Evolutionary conservation across 2,329 filamentous ascomycete genomes (phyloP).

Genomic region (Trichoderma gracile): DNA sequence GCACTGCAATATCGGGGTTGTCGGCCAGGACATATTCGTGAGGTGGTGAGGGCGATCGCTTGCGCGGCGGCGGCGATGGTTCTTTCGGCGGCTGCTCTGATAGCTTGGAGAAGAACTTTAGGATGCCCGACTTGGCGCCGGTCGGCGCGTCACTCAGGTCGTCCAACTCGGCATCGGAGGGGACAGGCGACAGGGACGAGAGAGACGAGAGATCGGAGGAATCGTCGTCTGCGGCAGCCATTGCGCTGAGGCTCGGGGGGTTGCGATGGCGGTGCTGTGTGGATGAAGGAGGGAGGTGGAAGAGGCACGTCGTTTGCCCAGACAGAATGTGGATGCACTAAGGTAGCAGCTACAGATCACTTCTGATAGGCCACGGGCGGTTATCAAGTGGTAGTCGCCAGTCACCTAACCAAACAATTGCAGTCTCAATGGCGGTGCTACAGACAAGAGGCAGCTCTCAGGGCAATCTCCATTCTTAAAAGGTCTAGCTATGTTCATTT

Average conservation of each 20-base stretch:
- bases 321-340: slow-evolving; percentile 39
- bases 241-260: slow-evolving; percentile 39
- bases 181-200: slow-evolving; percentile 50
- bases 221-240: slow-evolving; percentile 59
- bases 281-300: slow-evolving; percentile 34
- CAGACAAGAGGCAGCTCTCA: slow-evolving; percentile 2
- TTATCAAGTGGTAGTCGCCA: slow-evolving; percentile 29
- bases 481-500: slow-evolving; percentile 10
- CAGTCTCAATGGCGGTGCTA: not conserved
- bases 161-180: slow-evolving; percentile 52
- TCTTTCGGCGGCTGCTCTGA: slow-evolving; percentile 56
- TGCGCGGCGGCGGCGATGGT: slow-evolving; percentile 66
- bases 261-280: slow-evolving; percentile 29
- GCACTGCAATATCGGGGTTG: slow-evolving; percentile 87
- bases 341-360: slow-evolving; percentile 30
- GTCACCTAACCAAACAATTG: slow-evolving; percentile 27
- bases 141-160: slow-evolving; percentile 42
- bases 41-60: slow-evolving; percentile 82
- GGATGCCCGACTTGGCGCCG: slow-evolving; percentile 60
- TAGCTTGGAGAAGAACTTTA: slow-evolving; percentile 67
- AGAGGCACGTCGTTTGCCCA: slow-evolving; percentile 36
- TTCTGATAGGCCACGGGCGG: slow-evolving; percentile 37
- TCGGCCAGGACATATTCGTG: slow-evolving; percentile 90
- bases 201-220: slow-evolving; percentile 64
- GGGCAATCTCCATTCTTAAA: not conserved